Evolutionary conservation across 805 yeast species (phyloP).

Genomic region (Aciculoconidium aculeatum): DNA sequence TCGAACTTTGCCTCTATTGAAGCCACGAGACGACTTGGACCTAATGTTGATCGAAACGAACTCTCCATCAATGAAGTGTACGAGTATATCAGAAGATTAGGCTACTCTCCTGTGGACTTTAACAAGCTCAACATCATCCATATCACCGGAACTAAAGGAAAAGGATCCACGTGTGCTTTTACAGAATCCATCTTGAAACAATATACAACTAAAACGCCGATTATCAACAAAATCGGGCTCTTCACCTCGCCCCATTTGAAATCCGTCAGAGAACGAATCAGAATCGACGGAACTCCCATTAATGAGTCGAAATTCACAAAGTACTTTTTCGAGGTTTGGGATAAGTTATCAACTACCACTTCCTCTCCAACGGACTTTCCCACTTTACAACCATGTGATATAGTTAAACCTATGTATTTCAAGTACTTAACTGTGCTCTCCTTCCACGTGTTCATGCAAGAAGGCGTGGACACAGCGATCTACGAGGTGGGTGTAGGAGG

Average conservation of each 20-base stretch:
- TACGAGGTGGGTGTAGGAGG: slow-evolving; percentile 99
- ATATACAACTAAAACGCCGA: slow-evolving; percentile 28
- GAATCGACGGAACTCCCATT: slow-evolving; percentile 82
- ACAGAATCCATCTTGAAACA: slow-evolving; percentile 72
- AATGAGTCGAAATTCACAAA: slow-evolving; percentile 73
- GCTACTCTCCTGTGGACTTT: slow-evolving; percentile 52
- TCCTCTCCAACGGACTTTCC: slow-evolving; percentile 61
- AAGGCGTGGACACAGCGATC: slow-evolving; percentile 88
- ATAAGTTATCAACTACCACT: slow-evolving; percentile 52
- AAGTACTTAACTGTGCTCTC: slow-evolving; percentile 84
- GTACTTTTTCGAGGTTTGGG: slow-evolving; percentile 95
- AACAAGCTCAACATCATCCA: slow-evolving; percentile 77
- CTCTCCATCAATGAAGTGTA: slow-evolving; percentile 77
- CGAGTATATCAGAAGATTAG: slow-evolving; percentile 35
- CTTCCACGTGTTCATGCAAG: slow-evolving; percentile 83
- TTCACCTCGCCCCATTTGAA: slow-evolving; percentile 95
- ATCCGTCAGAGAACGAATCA: slow-evolving; percentile 85
- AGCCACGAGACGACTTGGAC: slow-evolving; percentile 68
- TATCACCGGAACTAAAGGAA: slow-evolving; percentile 97
- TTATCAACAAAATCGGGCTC: slow-evolving; percentile 62
- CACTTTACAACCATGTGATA: slow-evolving; percentile 54
- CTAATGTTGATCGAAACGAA: slow-evolving; percentile 48
- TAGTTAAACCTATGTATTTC: slow-evolving; percentile 86
- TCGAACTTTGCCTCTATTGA: slow-evolving; percentile 88
- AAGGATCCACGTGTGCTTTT: slow-evolving; percentile 97